phyloP scores from a whole-genome alignment of 2,329 filamentous ascomycete genomes.

The Ceratocystis papillata region DNA sequence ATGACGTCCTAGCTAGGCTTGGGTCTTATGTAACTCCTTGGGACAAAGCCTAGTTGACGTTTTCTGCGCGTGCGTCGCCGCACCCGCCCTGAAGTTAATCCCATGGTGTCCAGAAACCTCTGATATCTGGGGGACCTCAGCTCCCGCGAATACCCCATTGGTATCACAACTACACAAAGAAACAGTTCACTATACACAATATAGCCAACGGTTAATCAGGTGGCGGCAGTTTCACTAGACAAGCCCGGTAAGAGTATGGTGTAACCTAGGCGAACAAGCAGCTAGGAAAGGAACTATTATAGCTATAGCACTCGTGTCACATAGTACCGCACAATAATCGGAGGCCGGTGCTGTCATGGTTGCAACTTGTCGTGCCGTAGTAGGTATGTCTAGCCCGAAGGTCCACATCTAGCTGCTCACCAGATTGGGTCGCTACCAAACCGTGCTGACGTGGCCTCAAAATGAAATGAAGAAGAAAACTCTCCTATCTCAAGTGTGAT shows the following conservation, averaged over 20 bases:
- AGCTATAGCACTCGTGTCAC: background rate
- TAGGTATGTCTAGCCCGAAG: background rate
- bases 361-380: background rate
- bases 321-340: background rate
- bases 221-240: background rate
- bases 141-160: too few relatives aligned
- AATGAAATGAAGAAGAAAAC: background rate
- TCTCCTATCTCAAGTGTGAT: background rate
- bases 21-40: too few relatives aligned
- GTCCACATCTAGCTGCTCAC: background rate
- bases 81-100: background rate
- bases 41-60: background rate
- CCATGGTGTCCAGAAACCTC: too few relatives aligned
- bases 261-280: background rate
- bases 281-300: background rate
- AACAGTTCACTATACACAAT: background rate
- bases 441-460: slow-evolving; percentile 1
- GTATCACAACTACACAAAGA: background rate
- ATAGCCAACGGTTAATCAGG: background rate
- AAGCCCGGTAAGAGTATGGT: background rate
- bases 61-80: background rate
- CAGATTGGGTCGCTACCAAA: background rate
- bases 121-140: too few relatives aligned
- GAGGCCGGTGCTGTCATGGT: background rate
- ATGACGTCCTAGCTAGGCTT: background rate